Evolutionary conservation across 2,329 filamentous ascomycete species (phyloP).

Genomic region (Fulvia fulva): DNA sequence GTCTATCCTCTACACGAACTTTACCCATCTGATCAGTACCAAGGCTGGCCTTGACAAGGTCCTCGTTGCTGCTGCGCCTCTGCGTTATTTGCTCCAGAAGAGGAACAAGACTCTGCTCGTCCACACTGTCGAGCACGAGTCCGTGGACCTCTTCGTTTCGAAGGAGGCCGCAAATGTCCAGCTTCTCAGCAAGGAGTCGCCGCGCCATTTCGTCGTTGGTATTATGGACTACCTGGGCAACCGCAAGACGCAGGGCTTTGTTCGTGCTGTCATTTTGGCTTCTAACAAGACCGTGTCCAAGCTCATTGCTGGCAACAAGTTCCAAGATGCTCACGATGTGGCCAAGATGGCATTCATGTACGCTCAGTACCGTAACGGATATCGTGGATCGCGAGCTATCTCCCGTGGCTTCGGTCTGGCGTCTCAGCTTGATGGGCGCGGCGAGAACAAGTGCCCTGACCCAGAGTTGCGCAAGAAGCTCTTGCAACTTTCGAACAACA

Average conservation of each 20-base stretch:
- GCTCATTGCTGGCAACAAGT: conserved; percentile 40
- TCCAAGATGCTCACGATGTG: conserved; percentile 42
- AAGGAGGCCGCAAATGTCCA: conserved; percentile 31
- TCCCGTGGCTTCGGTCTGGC: conserved; percentile 47
- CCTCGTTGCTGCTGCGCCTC: conserved; percentile 36
- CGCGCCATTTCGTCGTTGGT: conserved; percentile 38
- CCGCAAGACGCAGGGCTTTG: conserved; percentile 38
- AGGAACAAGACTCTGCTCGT: conserved; percentile 37
- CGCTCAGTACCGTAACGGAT: conserved; percentile 41
- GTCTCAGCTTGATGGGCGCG: conserved; percentile 43
- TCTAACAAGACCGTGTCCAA: conserved; percentile 33
- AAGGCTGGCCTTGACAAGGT: conserved; percentile 33
- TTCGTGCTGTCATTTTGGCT: conserved; percentile 39
- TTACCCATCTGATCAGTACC: conserved; percentile 31
- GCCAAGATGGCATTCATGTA: conserved; percentile 44
- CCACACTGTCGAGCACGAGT: conserved; percentile 27
- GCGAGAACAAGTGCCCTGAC: conserved; percentile 35
- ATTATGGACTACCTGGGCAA: conserved; percentile 40
- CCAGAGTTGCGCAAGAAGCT: conserved; percentile 35
- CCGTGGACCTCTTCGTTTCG: conserved; percentile 35
- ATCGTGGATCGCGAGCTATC: conserved; percentile 38
- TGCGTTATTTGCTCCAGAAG: conserved; percentile 36
- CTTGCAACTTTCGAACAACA: conserved; percentile 37
- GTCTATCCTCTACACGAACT: conserved; percentile 39
- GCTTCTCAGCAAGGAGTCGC: conserved; percentile 30